Base-by-base conservation (phyloP, 805 yeast species). In the Ogataea thermomethanolica region DNA sequence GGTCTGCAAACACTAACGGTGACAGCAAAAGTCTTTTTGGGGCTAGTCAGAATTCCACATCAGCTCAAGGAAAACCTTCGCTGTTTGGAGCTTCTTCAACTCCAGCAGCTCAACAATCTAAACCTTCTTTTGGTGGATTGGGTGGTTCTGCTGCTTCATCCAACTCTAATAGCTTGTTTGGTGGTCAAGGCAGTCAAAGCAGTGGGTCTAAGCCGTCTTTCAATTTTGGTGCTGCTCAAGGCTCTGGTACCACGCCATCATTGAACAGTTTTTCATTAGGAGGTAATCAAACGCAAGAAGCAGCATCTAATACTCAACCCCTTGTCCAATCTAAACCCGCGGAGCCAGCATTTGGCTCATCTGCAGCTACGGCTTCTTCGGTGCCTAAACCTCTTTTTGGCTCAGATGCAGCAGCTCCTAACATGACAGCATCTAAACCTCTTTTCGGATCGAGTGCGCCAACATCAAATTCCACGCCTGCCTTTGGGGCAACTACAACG, bases 31-130 rank as follows among this genome's bases (percentile, higher is more conserved):
- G 37, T 9, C 29, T 41, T 7, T 35, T 30, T 22, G 25, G 22
- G 10, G 30, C 41, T 5, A 33, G 25, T 26, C 11, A 12, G 5
- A 12, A 25, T n/a, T n/a, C 26, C 9, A n/a, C 35, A 11, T 17
- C 25, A 13, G 27, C 35, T 13, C 25, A 32, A 8, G 10, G 25
- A 5, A 22, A 23, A 9, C 14, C 33, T 15, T 42, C 52, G n/a
- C 33, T 50, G 11, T 53, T 55, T 31, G 58, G 58, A 25, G 43
- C 39, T 13, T 27, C 48, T 8, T 20, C 50, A 14, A 35, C 17
- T 5, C 25, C 44, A 17, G 23, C 45, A 21, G 29, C 33, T 15
- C 9, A 28, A 10, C 33, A 27, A 15, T 29, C 35, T 8, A 41
- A 35, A 11, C 44, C 51, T 24, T 38, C 41, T 0, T 45, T 46